Percentiles rank a stretch among this genome's conserved stretches.
Evolutionary conservation across 164 flowering plant genomes (phyloP).

Genomic region (grape (Vitis vinifera)): ASM3070453v1 NC_081822.1:353001-353500

Average conservation of each 20-base stretch:
- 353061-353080: slow-evolving; percentile 1
- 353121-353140: not conserved
- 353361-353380: not conserved
- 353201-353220: not conserved
- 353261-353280: not conserved
- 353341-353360: not conserved
- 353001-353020: slow-evolving; percentile 9
- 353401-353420: not conserved
- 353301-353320: not conserved
- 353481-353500: not conserved
- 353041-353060: not conserved
- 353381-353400: not conserved
- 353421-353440: not conserved
- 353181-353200: not conserved
- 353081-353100: slow-evolving; percentile 23
- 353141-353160: not conserved
- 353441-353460: not conserved
- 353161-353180: not conserved
- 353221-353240: not conserved
- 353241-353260: not conserved
- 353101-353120: slow-evolving; percentile 14
- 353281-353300: not conserved
- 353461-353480: not conserved
- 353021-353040: slow-evolving; percentile 7
- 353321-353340: not conserved